Percentiles rank a stretch among this genome's conserved stretches.
phyloP scores from a whole-genome alignment of 2,329 filamentous ascomycete species.

The Escovopsis sp. region DNA sequence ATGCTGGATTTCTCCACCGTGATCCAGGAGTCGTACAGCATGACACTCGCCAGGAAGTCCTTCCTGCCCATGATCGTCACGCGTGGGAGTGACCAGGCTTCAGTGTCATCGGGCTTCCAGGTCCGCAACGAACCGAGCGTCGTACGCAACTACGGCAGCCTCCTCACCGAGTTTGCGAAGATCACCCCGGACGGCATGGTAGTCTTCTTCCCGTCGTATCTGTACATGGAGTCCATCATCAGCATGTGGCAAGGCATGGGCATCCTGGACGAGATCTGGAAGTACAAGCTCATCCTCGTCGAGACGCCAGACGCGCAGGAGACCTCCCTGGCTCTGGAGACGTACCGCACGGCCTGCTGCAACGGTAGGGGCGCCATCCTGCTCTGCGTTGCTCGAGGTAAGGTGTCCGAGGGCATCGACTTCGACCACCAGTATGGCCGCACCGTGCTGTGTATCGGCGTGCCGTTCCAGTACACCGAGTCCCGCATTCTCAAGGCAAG shows the following conservation, averaged over 20 bases:
- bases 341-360: conserved; percentile 92
- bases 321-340: conserved; percentile 87
- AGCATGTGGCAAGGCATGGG: conserved; percentile 99
- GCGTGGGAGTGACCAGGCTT: conserved; percentile 81
- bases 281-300: conserved; percentile 94
- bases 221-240: conserved; percentile 99
- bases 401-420: conserved; percentile 96
- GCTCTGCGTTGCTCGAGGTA: conserved; percentile 88
- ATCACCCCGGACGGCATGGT: conserved; percentile 94
- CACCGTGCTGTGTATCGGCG: conserved; percentile 89
- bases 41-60: conserved; percentile 88
- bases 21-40: conserved; percentile 91
- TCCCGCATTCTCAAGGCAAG: conserved; percentile 92
- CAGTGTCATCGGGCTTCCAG: conserved; percentile 86
- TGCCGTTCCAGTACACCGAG: conserved; percentile 97
- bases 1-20: conserved; percentile 92
- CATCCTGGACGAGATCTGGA: conserved; percentile 95
- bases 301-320: conserved; percentile 97
- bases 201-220: conserved; percentile 97
- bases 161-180: conserved; percentile 89
- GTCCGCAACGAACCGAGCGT: conserved; percentile 92
- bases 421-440: conserved; percentile 98
- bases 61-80: conserved; percentile 98
- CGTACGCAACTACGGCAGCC: conserved; percentile 89
- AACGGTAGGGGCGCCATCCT: conserved; percentile 90